Base-by-base conservation (phyloP, 2,329 filamentous ascomycete genomes). In the Akanthomyces uredinophilus region DNA sequence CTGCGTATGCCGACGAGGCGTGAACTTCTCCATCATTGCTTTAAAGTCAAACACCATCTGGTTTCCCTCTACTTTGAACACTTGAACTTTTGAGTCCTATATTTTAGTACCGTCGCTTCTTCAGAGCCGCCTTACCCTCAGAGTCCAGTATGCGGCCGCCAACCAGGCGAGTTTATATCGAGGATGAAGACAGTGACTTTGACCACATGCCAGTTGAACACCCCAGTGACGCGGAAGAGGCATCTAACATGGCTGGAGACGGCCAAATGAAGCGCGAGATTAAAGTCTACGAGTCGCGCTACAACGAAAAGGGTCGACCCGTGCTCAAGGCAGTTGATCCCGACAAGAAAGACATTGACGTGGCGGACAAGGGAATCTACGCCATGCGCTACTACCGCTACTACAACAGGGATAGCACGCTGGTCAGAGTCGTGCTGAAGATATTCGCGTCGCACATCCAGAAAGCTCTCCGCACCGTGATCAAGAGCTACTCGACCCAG, bases 331-430 rank as follows among this genome's bases (percentile, higher is more conserved):
- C 29, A 35, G 32, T 55, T 22, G 37, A 49, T 39, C 41, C 47
- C 44, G 35, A 27, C 58, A 63, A 63, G 37, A 63, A 52, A 43
- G 60, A 61, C 58, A 55, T 61, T 49, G 60, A 64, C 49, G 49
- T 61, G 81, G 20, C 83, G 85, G 55, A 46, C 43, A 22, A 37
- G 29, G 29, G 43, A 5, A 6, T 58, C 22, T 58, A 43, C 32
- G 55, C 55, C 16, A 32, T 58, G 24, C 29, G 41, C 27, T 58
- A 46, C 39, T 58, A 58, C 20, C 22, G 35, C 18, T 58, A 58
- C 29, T 58, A 46, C 16, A 22, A 13, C 44, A 47, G 44, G 10
- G 7, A 49, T 18, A 11, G 37, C 4, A 27, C 18, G 5, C 55
- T 58, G 39, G 20, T 27, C 43, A 58, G 32, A 47, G 55, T 32